Conservation (phyloP, 306 rosid genomes). For the Vigna radiata region DNA sequence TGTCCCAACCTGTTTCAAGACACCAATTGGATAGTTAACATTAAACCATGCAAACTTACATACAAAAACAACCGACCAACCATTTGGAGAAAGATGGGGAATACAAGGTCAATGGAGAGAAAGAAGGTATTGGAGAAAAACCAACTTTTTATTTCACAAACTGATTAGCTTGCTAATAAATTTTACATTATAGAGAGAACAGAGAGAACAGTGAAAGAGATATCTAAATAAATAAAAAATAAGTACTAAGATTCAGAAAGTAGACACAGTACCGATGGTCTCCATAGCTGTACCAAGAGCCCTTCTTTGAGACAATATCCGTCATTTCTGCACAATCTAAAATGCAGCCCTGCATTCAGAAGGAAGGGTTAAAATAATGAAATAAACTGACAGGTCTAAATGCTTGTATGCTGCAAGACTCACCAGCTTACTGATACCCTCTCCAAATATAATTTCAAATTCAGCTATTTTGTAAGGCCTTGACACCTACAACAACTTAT, state of each 20-base stretch:
- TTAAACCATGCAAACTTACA: constrained; percentile 31
- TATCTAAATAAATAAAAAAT: neutral
- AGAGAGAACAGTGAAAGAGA: constrained; percentile 19
- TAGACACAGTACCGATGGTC: constrained; percentile 76
- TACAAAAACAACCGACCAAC: constrained; percentile 8
- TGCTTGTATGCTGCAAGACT: constrained; percentile 41
- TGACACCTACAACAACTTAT: constrained; percentile 71
- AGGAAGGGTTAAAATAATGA: constrained; percentile 42
- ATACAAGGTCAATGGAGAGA: neutral
- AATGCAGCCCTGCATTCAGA: constrained; percentile 83
- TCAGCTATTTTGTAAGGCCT: constrained; percentile 98
- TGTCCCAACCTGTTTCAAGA: constrained; percentile 82
- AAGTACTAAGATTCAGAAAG: constrained; percentile 35
- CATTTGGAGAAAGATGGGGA: neutral
- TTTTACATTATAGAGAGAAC: neutral
- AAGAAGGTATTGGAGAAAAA: neutral
- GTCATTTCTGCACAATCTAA: constrained; percentile 94
- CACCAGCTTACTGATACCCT: constrained; percentile 88
- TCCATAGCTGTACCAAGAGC: constrained; percentile 96
- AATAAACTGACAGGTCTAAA: constrained; percentile 23
- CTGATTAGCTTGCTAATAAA: neutral
- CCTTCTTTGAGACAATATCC: constrained; percentile 85
- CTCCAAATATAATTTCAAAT: constrained; percentile 94
- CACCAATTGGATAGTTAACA: constrained; percentile 33
- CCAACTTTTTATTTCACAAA: constrained; percentile 4